These are phyloP conservation scores for Glonium stellatum DNA, from an alignment of 495 filamentous ascomycete species.

Conservation along the genomic window DNA sequence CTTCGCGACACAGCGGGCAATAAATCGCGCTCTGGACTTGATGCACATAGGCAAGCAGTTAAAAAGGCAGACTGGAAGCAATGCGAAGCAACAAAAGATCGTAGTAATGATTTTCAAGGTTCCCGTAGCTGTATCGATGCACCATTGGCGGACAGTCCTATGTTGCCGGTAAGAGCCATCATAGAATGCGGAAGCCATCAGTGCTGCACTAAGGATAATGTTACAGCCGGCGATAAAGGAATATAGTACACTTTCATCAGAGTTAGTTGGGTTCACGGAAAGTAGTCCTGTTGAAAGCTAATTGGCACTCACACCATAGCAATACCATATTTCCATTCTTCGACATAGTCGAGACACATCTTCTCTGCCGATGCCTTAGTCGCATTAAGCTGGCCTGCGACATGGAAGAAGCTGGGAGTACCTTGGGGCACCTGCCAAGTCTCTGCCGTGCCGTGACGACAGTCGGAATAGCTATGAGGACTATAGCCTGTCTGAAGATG, in stretches of 20 bases:
- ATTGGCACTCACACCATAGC: constrained; percentile 1
- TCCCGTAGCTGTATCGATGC: constrained; percentile 5
- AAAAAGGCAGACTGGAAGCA: constrained; percentile 7
- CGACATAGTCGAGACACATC: constrained; percentile 19
- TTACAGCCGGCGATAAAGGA: constrained; percentile 12
- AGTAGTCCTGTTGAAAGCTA: not conserved
- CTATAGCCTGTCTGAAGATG: constrained; percentile 1
- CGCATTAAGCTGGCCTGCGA: constrained; percentile 16
- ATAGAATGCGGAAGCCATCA: not conserved
- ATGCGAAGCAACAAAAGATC: constrained; percentile 1
- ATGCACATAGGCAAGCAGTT: constrained; percentile 13
- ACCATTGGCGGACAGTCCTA: not conserved
- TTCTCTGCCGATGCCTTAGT: constrained; percentile 6
- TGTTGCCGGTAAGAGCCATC: not conserved
- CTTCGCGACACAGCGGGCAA: constrained; percentile 15
- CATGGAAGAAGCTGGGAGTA: constrained; percentile 22
- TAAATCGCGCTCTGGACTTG: constrained; percentile 13
- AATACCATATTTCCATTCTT: constrained; percentile 24
- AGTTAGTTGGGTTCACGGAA: not conserved
- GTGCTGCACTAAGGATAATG: constrained; percentile 3
- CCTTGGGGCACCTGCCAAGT: constrained; percentile 13
- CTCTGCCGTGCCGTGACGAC: constrained; percentile 5
- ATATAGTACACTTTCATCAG: constrained; percentile 1
- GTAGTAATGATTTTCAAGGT: constrained; percentile 6
- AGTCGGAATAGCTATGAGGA: constrained; percentile 7